Percentiles rank a stretch among this genome's conserved stretches.
phyloP scores from a whole-genome alignment of 495 filamentous ascomycete genomes.

The Saxophila tyrrhenica region DNA sequence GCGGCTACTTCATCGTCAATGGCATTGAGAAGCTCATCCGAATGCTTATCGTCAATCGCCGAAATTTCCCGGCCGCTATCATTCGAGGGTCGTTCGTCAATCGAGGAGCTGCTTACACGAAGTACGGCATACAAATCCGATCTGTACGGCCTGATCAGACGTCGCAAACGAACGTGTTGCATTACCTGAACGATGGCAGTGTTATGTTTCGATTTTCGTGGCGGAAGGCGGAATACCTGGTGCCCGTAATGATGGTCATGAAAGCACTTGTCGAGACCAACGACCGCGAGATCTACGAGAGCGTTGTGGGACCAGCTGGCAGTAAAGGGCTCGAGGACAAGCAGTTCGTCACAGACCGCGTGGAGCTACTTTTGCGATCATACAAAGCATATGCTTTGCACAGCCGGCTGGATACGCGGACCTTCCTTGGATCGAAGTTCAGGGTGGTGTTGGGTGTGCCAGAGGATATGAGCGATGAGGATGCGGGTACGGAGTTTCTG shows the following conservation, averaged over 20 bases:
- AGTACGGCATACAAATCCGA: conserved; percentile 79
- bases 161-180: conserved; percentile 91
- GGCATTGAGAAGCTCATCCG: conserved; percentile 95
- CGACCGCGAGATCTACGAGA: conserved; percentile 90
- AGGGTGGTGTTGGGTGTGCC: conserved; percentile 69
- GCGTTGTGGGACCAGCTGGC: conserved; percentile 58
- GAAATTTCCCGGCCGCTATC: conserved; percentile 93
- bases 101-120: conserved; percentile 74
- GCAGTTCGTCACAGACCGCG: conserved; percentile 87
- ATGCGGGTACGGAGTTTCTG: conserved; percentile 80
- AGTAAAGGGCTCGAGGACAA: conserved; percentile 64
- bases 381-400: conserved; percentile 84
- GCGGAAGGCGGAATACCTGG: conserved; percentile 90
- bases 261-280: conserved; percentile 94
- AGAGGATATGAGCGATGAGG: conserved; percentile 69
- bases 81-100: conserved; percentile 76
- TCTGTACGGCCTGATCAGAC: conserved; percentile 91
- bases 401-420: conserved; percentile 60
- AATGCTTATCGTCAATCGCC: conserved; percentile 72
- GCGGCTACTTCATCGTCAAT: conserved; percentile 91
- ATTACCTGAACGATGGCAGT: conserved; percentile 91
- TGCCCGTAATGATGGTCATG: conserved; percentile 91
- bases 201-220: conserved; percentile 95
- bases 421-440: conserved; percentile 83
- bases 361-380: conserved; percentile 81